Evolutionary conservation across 306 rosid genomes (phyloP).

Genomic region (Sindora glabra): DNA sequence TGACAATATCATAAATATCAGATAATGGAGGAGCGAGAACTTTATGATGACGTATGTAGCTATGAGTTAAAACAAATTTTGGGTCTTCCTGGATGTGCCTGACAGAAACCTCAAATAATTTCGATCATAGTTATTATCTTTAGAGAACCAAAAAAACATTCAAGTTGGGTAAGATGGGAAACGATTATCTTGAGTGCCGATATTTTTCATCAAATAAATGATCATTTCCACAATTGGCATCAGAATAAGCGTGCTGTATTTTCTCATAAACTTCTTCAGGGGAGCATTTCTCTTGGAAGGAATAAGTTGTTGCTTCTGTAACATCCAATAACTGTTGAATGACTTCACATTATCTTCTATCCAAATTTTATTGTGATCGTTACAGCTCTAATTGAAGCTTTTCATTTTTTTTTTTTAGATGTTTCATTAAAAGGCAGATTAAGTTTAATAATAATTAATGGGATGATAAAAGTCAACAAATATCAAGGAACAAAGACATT

Average conservation of each 20-base stretch:
- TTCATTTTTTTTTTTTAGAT: constrained; percentile 76
- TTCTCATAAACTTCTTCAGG: constrained; percentile 53
- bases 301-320: constrained; percentile 61
- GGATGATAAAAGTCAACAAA: no score
- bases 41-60: not conserved
- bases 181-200: constrained; percentile 46
- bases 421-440: constrained; percentile 75
- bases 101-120: not conserved
- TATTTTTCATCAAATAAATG: constrained; percentile 51
- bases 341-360: constrained; percentile 83
- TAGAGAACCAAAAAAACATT: not conserved
- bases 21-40: constrained; percentile 1
- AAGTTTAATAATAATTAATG: no score
- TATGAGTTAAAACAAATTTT: not conserved
- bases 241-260: constrained; percentile 38
- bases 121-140: not conserved
- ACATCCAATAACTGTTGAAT: constrained; percentile 86
- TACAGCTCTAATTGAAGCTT: constrained; percentile 87
- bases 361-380: constrained; percentile 73
- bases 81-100: constrained; percentile 1
- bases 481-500: no score
- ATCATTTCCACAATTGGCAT: constrained; percentile 37
- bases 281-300: constrained; percentile 46
- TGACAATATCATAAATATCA: not conserved
- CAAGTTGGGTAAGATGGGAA: not conserved